phyloP scores from a whole-genome alignment of 1,139 yeast species.

The Magnusiomyces suaveolens region DNA sequence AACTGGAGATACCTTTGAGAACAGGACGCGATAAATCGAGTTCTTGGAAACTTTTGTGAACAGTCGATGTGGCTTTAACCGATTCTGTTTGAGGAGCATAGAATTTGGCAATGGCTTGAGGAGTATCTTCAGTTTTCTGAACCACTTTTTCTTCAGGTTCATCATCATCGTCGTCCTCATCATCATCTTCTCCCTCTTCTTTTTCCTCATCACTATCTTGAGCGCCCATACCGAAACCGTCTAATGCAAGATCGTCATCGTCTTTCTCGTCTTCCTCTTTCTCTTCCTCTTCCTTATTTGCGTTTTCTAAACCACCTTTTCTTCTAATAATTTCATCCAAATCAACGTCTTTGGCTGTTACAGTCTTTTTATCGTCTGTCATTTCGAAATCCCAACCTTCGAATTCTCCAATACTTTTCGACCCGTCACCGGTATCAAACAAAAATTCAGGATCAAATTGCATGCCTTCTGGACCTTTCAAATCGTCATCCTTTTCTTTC shows the following conservation, averaged over 20 bases:
- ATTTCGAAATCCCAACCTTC: slow-evolving; percentile 78
- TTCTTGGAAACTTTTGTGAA: slow-evolving; percentile 59
- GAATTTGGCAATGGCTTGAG: slow-evolving; percentile 28
- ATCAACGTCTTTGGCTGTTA: slow-evolving; percentile 48
- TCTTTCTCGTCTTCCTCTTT: slow-evolving; percentile 29
- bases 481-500: slow-evolving; percentile 33
- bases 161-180: slow-evolving; percentile 20
- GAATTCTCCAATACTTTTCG: slow-evolving; percentile 31
- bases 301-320: slow-evolving; percentile 37
- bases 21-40: slow-evolving; percentile 84
- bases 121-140: slow-evolving; percentile 27
- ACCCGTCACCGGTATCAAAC: slow-evolving; percentile 49
- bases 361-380: slow-evolving; percentile 17
- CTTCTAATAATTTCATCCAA: slow-evolving; percentile 75
- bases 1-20: slow-evolving; percentile 64
- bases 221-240: slow-evolving; percentile 68
- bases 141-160: slow-evolving; percentile 25
- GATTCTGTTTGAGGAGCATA: slow-evolving; percentile 29
- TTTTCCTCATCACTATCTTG: slow-evolving; percentile 34
- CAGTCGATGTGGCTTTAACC: slow-evolving; percentile 27
- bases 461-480: slow-evolving; percentile 24
- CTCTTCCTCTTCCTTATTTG: slow-evolving; percentile 24
- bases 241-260: slow-evolving; percentile 51
- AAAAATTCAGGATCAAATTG: slow-evolving; percentile 54
- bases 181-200: slow-evolving; percentile 41